Evolutionary conservation across 169 alveolate species (phyloP).

Genomic region (Plasmodium knowlesi): DNA sequence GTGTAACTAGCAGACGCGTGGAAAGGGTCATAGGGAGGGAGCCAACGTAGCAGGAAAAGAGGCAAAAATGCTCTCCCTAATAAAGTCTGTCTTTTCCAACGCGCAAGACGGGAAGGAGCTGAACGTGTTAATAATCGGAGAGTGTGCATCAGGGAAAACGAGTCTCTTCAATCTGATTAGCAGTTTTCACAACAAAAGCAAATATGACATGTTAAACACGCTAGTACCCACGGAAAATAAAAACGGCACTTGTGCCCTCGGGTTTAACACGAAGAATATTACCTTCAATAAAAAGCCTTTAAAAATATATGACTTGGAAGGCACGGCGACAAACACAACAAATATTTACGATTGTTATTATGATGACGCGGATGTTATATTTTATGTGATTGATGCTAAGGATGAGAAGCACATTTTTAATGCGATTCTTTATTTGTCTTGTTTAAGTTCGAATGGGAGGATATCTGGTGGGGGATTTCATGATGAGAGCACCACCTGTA

Average conservation of each 20-base stretch:
- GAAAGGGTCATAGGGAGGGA: background rate
- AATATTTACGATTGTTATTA: slow-evolving; percentile 66
- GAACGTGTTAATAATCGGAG: slow-evolving; percentile 66
- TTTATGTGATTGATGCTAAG: slow-evolving; percentile 71
- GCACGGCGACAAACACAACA: slow-evolving; percentile 51
- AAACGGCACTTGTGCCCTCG: slow-evolving; percentile 44
- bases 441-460: slow-evolving; percentile 1
- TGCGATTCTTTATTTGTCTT: slow-evolving; percentile 37
- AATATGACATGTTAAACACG: slow-evolving; percentile 58
- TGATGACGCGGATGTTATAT: slow-evolving; percentile 61
- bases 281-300: slow-evolving; percentile 31
- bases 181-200: slow-evolving; percentile 52
- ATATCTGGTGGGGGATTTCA: background rate
- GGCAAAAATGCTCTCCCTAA: slow-evolving; percentile 50
- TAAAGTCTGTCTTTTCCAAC: slow-evolving; percentile 61
- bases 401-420: slow-evolving; percentile 61
- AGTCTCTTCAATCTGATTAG: slow-evolving; percentile 60
- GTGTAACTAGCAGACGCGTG: background rate
- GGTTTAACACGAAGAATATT: slow-evolving; percentile 69
- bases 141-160: slow-evolving; percentile 61
- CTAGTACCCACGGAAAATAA: background rate
- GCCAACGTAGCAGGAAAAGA: background rate
- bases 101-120: slow-evolving; percentile 25
- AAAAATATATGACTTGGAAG: slow-evolving; percentile 67
- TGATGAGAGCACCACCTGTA: background rate